These are phyloP conservation scores for Taiwanofungus camphoratus DNA, from an alignment of 1,284 basidiomycete genomes.

Conservation along the genomic window DNA sequence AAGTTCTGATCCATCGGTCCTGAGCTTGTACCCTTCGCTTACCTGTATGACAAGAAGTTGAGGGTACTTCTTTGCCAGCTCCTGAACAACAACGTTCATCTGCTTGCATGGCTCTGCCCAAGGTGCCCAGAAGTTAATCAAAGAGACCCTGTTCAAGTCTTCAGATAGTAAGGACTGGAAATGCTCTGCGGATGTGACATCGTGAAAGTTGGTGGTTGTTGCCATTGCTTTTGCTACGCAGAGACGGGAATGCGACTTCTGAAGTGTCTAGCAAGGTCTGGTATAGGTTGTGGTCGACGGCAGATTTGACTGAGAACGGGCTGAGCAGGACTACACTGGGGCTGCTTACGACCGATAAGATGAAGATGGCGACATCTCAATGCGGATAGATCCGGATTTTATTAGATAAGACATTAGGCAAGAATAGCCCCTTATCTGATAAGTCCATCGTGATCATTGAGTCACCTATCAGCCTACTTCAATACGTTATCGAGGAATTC, in stretches of 20 bases:
- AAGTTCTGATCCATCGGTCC: slow-evolving; percentile 5
- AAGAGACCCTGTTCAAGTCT: slow-evolving; percentile 75
- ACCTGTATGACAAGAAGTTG: slow-evolving; percentile 73
- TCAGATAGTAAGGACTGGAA: slow-evolving; percentile 71
- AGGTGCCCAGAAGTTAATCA: slow-evolving; percentile 90
- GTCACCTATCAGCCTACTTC: no score
- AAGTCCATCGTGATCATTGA: no score
- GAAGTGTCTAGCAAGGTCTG: no score
- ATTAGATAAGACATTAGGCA: no score
- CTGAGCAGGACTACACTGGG: slow-evolving; percentile 2
- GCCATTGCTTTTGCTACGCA: no score
- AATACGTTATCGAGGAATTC: no score
- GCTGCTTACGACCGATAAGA: slow-evolving; percentile 11
- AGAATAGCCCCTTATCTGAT: slow-evolving; percentile 3
- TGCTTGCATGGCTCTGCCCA: slow-evolving; percentile 88
- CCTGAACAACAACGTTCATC: slow-evolving; percentile 75
- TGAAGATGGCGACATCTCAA: slow-evolving; percentile 11
- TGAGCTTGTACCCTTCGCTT: slow-evolving; percentile 18
- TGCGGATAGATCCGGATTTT: slow-evolving; percentile 4
- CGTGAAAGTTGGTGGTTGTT: slow-evolving; percentile 39
- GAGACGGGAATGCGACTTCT: no score
- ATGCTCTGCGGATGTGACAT: slow-evolving; percentile 59
- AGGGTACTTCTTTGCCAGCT: slow-evolving; percentile 70
- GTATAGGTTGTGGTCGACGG: no score
- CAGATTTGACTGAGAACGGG: background rate